Percentiles rank a stretch among this genome's conserved stretches.
Conservation (phyloP, 805 yeast genomes). For the Candida maesae region DNA sequence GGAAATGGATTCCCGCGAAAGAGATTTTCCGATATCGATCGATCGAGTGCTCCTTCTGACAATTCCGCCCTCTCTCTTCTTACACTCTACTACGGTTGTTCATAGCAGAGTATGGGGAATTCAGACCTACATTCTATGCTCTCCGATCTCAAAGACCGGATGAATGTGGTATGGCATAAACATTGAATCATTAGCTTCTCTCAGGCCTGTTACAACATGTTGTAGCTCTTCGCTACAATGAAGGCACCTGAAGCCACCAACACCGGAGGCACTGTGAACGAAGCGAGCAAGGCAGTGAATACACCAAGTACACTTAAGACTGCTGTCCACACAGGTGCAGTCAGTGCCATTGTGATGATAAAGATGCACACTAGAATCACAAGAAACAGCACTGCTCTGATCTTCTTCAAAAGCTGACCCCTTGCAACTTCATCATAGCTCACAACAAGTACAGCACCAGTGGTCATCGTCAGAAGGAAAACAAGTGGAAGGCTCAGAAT, state of each 20-base stretch:
- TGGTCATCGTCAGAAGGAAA: background rate
- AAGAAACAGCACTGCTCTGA: constrained; percentile 4
- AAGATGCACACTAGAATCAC: background rate
- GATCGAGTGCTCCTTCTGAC: no score
- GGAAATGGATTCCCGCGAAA: constrained; percentile 9
- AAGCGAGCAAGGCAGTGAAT: background rate
- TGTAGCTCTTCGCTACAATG: background rate
- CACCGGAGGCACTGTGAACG: background rate
- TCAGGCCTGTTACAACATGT: background rate
- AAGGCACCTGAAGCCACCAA: background rate
- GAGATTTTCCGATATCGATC: no score
- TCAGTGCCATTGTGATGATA: constrained; percentile 1
- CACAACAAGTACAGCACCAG: constrained; percentile 2
- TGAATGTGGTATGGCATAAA: no score
- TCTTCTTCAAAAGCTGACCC: background rate
- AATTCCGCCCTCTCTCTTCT: no score
- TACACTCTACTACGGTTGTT: no score
- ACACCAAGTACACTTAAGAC: background rate
- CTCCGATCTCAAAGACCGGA: no score
- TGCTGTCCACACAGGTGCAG: constrained; percentile 6
- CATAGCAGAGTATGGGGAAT: no score
- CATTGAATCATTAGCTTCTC: no score
- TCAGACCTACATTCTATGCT: no score
- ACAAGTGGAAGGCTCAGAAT: background rate
- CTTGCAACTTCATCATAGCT: constrained; percentile 2